These are phyloP conservation scores for Komagataella pseudopastoris DNA, from an alignment of 805 yeast genomes.

Conservation along the genomic window DNA sequence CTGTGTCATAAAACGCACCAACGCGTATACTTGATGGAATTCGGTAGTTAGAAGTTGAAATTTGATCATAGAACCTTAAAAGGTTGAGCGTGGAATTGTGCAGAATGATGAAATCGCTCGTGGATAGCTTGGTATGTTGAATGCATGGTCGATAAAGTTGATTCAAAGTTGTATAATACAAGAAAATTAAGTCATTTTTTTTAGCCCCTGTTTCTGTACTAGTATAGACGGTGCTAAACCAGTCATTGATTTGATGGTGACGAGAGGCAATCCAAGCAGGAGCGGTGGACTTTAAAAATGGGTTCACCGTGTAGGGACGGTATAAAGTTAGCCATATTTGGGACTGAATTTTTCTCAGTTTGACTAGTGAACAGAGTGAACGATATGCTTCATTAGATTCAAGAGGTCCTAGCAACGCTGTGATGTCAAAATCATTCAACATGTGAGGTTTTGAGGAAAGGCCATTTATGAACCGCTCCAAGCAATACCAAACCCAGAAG, in stretches of 20 bases:
- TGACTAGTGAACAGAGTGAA: not conserved
- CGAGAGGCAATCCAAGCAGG: not conserved
- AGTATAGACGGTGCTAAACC: not conserved
- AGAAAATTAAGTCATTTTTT: not conserved
- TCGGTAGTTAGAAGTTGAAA: not conserved
- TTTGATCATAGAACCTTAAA: not conserved
- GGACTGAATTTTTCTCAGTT: not conserved
- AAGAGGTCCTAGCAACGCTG: not conserved
- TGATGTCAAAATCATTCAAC: not conserved
- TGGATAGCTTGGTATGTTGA: not conserved
- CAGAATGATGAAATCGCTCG: not conserved
- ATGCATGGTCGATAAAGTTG: not conserved
- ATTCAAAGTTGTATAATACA: not conserved
- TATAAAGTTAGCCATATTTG: not conserved
- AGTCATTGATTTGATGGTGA: not conserved
- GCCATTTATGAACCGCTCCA: not conserved
- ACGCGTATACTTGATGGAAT: not conserved
- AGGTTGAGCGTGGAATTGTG: not conserved
- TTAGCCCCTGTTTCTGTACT: not conserved
- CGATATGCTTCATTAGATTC: not conserved
- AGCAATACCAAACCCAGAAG: not conserved
- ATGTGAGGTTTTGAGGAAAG: not conserved
- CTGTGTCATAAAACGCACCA: not conserved
- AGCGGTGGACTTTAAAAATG: not conserved
- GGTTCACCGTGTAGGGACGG: not conserved